A percentile compares a stretch with the other conserved stretches of the same genome.
Evolutionary conservation across 2,329 filamentous ascomycete genomes (phyloP).

Genomic region (Cryoendolithus antarcticus): DNA sequence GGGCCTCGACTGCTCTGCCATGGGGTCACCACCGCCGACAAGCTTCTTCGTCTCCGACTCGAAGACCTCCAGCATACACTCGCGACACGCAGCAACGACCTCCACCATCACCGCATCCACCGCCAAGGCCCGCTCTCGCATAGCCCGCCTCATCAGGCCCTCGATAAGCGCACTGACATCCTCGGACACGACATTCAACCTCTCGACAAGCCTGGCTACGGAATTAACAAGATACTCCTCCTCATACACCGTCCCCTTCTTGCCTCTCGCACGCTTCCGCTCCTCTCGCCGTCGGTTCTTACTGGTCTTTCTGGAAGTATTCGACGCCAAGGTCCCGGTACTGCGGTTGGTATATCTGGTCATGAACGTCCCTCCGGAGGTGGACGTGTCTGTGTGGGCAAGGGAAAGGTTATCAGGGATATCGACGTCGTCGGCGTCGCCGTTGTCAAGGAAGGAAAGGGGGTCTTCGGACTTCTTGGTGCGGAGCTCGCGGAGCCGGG

Average conservation of each 20-base stretch:
- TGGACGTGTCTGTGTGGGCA: constrained; percentile 72
- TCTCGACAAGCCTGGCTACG: constrained; percentile 68
- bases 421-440: constrained; percentile 42
- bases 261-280: constrained; percentile 83
- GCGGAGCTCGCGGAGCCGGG: constrained; percentile 72
- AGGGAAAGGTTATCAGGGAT: constrained; percentile 87
- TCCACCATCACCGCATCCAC: constrained; percentile 63
- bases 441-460: constrained; percentile 64
- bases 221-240: constrained; percentile 93
- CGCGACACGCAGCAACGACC: constrained; percentile 56
- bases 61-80: constrained; percentile 61
- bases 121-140: constrained; percentile 75
- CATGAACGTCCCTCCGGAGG: constrained; percentile 65
- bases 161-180: constrained; percentile 67
- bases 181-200: constrained; percentile 58
- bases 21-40: constrained; percentile 8
- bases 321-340: constrained; percentile 57
- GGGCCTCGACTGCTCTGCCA: constrained; percentile 17
- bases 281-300: constrained; percentile 86
- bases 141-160: constrained; percentile 64
- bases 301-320: constrained; percentile 64
- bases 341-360: constrained; percentile 77
- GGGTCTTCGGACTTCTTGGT: constrained; percentile 73
- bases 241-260: constrained; percentile 95
- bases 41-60: constrained; percentile 18